A percentile compares a stretch with the other conserved stretches of the same genome.
Conservation (phyloP, 306 rosid genomes). For the Styphnolobium japonicum region DNA sequence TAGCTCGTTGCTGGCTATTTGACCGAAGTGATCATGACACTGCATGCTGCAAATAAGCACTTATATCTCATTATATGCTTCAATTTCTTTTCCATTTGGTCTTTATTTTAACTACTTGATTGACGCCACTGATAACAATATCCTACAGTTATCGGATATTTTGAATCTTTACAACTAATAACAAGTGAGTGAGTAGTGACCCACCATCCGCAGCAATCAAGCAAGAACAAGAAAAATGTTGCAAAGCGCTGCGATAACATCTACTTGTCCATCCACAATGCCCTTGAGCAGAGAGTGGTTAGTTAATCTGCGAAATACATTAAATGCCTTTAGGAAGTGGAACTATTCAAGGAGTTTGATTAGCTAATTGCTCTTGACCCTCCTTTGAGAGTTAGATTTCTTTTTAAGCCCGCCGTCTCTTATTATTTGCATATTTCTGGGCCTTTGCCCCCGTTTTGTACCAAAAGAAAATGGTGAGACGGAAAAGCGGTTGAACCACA, state of each 20-base stretch:
- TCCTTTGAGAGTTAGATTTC: not conserved
- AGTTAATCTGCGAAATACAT: not conserved
- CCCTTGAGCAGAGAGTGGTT: not conserved
- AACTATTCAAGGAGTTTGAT: not conserved
- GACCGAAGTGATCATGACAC: not conserved
- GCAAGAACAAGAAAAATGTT: not conserved
- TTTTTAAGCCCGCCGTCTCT: not conserved
- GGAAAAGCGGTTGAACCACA: conserved; percentile 2
- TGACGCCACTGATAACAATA: not conserved
- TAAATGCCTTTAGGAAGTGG: too few species aligned
- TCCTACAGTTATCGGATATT: not conserved
- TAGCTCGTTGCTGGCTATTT: not conserved
- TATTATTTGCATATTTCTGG: not conserved
- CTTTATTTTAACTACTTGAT: not conserved
- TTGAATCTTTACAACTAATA: not conserved
- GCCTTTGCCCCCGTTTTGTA: not conserved
- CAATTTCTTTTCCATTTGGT: not conserved
- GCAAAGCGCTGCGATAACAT: not conserved
- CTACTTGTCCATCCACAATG: not conserved
- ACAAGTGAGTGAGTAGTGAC: not conserved
- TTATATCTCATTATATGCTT: not conserved
- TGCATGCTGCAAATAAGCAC: not conserved
- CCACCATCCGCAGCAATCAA: conserved; percentile 3
- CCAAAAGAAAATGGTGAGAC: not conserved
- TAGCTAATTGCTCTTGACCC: not conserved